phyloP scores from a whole-genome alignment of 495 filamentous ascomycete genomes.

The Oidiodendron maius region DNA sequence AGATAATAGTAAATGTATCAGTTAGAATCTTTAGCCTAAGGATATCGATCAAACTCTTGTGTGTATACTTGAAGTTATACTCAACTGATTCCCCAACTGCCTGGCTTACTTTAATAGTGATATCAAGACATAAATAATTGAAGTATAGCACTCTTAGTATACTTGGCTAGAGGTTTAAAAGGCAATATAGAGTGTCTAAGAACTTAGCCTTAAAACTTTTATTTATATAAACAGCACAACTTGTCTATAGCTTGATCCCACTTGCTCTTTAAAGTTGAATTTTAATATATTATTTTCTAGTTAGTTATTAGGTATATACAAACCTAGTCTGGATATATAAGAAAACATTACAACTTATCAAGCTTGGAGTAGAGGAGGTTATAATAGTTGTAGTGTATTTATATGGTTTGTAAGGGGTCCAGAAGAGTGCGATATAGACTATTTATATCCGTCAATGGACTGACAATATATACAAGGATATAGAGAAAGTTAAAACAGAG shows the following conservation, averaged over 20 bases:
- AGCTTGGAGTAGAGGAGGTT: slow-evolving; percentile 37
- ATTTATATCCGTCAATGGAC: slow-evolving; percentile 49
- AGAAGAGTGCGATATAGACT: slow-evolving; percentile 38
- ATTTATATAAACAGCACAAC: slow-evolving; percentile 52
- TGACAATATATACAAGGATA: slow-evolving; percentile 47
- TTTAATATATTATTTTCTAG: slow-evolving; percentile 50
- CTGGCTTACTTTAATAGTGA: slow-evolving; percentile 19
- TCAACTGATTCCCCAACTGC: slow-evolving; percentile 23
- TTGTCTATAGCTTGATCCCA: slow-evolving; percentile 46
- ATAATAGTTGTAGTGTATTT: slow-evolving; percentile 50
- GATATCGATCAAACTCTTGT: slow-evolving; percentile 44
- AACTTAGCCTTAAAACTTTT: slow-evolving; percentile 27
- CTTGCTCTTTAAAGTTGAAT: slow-evolving; percentile 35
- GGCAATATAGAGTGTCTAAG: slow-evolving; percentile 7
- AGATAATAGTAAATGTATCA: slow-evolving; percentile 32
- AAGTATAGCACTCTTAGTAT: slow-evolving; percentile 38
- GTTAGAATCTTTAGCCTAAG: slow-evolving; percentile 29
- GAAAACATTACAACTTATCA: slow-evolving; percentile 37
- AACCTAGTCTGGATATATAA: slow-evolving; percentile 40
- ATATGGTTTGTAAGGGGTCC: slow-evolving; percentile 45
- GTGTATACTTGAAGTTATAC: slow-evolving; percentile 28
- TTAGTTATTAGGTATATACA: slow-evolving; percentile 40
- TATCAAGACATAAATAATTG: slow-evolving; percentile 10
- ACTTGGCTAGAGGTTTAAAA: slow-evolving; percentile 41
- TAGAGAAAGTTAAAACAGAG: slow-evolving; percentile 34